Evolutionary conservation across 306 rosid species (phyloP).

Genomic region (Gleditsia sinensis): DNA sequence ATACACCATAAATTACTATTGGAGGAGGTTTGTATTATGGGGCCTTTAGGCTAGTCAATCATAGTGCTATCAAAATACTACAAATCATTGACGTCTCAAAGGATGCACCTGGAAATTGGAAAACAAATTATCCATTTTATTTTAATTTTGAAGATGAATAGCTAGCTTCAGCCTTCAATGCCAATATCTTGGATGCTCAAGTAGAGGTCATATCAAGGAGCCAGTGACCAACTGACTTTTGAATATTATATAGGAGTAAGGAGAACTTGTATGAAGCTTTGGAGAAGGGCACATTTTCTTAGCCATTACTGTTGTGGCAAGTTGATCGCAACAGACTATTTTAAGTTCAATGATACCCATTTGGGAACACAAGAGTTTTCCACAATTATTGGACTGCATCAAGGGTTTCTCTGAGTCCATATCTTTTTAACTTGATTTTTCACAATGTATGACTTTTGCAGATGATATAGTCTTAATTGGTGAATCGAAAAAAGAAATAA

Average conservation of each 20-base stretch:
- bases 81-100: background rate
- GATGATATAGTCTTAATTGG: no score
- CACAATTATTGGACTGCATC: no score
- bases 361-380: no score
- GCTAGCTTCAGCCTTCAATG: background rate
- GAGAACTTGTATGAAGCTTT: constrained; percentile 19
- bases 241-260: no score
- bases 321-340: background rate
- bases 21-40: constrained; percentile 79
- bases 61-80: constrained; percentile 35
- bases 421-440: no score
- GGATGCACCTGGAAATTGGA: constrained; percentile 6
- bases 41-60: constrained; percentile 46
- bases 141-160: constrained; percentile 30
- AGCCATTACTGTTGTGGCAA: constrained; percentile 18
- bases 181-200: background rate
- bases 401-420: no score
- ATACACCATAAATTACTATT: constrained; percentile 64
- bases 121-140: background rate
- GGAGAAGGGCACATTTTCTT: constrained; percentile 7
- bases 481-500: no score
- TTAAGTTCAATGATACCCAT: background rate
- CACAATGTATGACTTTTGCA: no score
- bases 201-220: background rate
- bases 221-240: background rate